Evolutionary conservation across 2,329 filamentous ascomycete species (phyloP).

Genomic region (Pezicula radicicola): DNA sequence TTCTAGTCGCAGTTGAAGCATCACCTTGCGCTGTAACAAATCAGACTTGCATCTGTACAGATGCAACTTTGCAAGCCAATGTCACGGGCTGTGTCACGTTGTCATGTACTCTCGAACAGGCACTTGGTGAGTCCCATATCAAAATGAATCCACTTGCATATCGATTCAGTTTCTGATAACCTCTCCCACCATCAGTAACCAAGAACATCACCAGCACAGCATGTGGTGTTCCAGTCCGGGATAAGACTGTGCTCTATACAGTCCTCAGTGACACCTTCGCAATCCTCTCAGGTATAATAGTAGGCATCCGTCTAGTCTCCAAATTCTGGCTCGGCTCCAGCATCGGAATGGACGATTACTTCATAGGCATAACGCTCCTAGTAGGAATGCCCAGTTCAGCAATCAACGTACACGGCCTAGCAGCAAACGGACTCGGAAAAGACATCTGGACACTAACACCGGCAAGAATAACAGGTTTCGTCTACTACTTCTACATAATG

Average conservation of each 20-base stretch:
- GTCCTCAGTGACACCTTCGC: not conserved
- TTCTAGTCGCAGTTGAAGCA: constrained; percentile 9
- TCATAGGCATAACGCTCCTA: constrained; percentile 25
- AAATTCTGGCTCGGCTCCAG: too few relatives aligned
- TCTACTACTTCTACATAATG: constrained; percentile 39
- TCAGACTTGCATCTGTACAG: constrained; percentile 35
- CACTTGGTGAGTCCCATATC: constrained; percentile 24
- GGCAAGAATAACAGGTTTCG: constrained; percentile 37
- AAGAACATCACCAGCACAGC: constrained; percentile 37
- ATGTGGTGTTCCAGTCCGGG: constrained; percentile 29
- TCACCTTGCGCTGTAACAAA: constrained; percentile 35
- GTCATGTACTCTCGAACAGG: constrained; percentile 34
- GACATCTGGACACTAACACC: too few relatives aligned
- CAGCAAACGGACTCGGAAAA: too few relatives aligned
- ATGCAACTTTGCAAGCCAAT: constrained; percentile 27
- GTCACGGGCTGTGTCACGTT: constrained; percentile 32
- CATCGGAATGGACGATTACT: constrained; percentile 31
- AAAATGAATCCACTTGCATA: too few relatives aligned
- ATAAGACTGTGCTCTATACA: constrained; percentile 1
- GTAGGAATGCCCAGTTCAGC: constrained; percentile 26
- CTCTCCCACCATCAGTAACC: constrained; percentile 26
- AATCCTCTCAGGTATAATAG: constrained; percentile 27
- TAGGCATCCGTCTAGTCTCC: constrained; percentile 22
- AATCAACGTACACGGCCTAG: constrained; percentile 24
- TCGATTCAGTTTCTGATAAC: constrained; percentile 2